Evolutionary conservation across 108 stramenopile genomes (phyloP).

Genomic region (Epipyxis sp.): DNA sequence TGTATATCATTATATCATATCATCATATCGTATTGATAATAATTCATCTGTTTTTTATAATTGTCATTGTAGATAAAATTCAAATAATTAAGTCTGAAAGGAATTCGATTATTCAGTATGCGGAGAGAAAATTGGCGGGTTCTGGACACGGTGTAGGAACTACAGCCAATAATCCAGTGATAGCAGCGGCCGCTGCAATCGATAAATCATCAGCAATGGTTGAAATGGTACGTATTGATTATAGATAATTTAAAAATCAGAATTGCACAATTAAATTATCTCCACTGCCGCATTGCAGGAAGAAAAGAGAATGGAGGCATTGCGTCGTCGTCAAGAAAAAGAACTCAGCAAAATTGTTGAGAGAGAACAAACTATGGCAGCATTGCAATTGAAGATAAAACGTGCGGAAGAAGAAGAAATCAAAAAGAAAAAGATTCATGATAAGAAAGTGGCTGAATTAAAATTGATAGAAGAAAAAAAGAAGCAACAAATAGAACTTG

Average conservation of each 20-base stretch:
- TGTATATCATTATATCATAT: too few relatives aligned
- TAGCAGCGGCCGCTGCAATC: not conserved
- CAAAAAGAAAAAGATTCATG: constrained; percentile 11
- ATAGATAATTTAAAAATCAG: too few relatives aligned
- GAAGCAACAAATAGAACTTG: not conserved
- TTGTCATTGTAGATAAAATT: too few relatives aligned
- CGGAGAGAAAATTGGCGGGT: not conserved
- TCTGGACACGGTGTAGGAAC: not conserved
- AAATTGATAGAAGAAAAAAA: constrained; percentile 22
- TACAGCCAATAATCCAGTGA: not conserved
- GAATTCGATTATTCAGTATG: not conserved
- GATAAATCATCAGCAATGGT: constrained; percentile 5
- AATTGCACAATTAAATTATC: too few relatives aligned
- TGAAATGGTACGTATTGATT: constrained; percentile 15
- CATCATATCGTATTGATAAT: too few relatives aligned
- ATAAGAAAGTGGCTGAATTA: constrained; percentile 25
- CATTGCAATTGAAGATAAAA: constrained; percentile 10
- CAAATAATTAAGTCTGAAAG: not conserved
- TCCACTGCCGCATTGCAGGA: constrained; percentile 13
- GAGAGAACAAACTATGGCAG: constrained; percentile 15
- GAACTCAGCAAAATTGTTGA: constrained; percentile 15
- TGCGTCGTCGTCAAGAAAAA: constrained; percentile 7
- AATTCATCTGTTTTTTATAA: too few relatives aligned
- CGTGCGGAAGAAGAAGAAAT: constrained; percentile 28
- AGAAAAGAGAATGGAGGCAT: constrained; percentile 24